A percentile compares a stretch with the other conserved stretches of the same genome.
Conservation (phyloP, 129 eudicot genomes). For the Chrysanthemum seticuspe region DNA sequence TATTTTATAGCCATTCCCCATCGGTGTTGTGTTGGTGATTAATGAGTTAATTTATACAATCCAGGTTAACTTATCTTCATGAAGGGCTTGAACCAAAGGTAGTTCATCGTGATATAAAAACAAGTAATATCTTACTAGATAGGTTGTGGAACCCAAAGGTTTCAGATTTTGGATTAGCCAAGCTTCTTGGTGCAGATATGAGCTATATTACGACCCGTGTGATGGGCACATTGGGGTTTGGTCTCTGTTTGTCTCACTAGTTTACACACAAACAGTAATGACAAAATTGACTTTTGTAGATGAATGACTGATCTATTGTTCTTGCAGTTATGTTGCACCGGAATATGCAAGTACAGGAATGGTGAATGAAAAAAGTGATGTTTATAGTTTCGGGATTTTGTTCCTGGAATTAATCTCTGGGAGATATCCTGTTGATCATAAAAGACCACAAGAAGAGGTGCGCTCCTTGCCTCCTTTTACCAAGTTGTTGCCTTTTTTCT, state of each 20-base stretch:
- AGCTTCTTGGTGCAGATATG: constrained; percentile 63
- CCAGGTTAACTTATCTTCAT: constrained; percentile 63
- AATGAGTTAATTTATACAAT: constrained; percentile 12
- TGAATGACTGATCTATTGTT: constrained; percentile 4
- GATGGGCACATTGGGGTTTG: constrained; percentile 75
- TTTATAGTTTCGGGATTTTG: constrained; percentile 67
- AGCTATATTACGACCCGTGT: constrained; percentile 70
- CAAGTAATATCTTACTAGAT: constrained; percentile 73
- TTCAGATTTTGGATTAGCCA: constrained; percentile 75
- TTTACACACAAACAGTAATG: constrained; percentile 3
- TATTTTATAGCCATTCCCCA: not conserved
- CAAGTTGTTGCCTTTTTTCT: too few relatives aligned
- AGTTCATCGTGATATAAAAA: constrained; percentile 68
- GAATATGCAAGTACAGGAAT: constrained; percentile 76
- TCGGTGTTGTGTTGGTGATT: not conserved
- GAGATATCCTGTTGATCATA: constrained; percentile 63
- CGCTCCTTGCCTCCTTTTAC: constrained; percentile 1
- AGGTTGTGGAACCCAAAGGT: constrained; percentile 65
- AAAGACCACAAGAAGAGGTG: constrained; percentile 61
- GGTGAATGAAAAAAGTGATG: constrained; percentile 68
- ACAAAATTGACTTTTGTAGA: not conserved
- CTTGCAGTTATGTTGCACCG: constrained; percentile 64
- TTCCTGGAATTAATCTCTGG: constrained; percentile 62
- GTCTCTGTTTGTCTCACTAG: not conserved
- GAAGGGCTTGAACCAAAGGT: constrained; percentile 80